Base-by-base conservation (phyloP, 225 moss, liverwort and hornwort species). In the Anthoceros angustus region DNA sequence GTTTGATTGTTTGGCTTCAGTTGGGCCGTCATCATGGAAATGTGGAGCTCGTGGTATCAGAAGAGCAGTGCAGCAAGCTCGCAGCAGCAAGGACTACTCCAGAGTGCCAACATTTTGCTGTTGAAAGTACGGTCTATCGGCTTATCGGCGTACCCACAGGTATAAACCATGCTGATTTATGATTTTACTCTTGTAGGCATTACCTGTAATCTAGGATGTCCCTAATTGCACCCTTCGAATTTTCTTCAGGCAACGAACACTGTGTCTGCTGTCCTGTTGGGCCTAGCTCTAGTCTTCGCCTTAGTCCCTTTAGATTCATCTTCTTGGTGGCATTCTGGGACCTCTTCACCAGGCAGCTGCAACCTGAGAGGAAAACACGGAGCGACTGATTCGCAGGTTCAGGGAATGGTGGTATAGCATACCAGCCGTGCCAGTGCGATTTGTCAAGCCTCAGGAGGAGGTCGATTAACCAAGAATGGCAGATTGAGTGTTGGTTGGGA, bases 371-470 rank as follows among this genome's bases (percentile, higher is more conserved):
- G 86, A 91, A 65, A 80, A 77, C 16, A 85, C 91, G 0, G 81
- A 79, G 23, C 82, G 85, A 12, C 69, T 81, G 32, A 40, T 77
- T 9, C 79, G 95, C 20, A 79, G 95, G 55, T 23, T 88, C 3
- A 79, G 68, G 50, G 95, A 95, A 70, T 95, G 95, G 95, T 95
- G 95, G 95, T 82, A 91, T 66, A 83, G 82, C 73, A 90, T 95
- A 48, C 95, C 95, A 48, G 91, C 88, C 42, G 91, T 83, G 41
- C 77, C 83, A 55, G 91, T 95, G 63, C 82, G 95, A 25, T 88
- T 91, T 71, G 67, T 80, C 40, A 90, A 84, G 75, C 77, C 80
- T 12, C 68, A 71, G 25, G 84, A 72, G 45, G 62, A 62, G 43
- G 66, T 66, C 45, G 11, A 62, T 25, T 63, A 40, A 24, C 32